Conservation (phyloP, 768 basidiomycete species). For the Hypholoma sublateritium region DNA sequence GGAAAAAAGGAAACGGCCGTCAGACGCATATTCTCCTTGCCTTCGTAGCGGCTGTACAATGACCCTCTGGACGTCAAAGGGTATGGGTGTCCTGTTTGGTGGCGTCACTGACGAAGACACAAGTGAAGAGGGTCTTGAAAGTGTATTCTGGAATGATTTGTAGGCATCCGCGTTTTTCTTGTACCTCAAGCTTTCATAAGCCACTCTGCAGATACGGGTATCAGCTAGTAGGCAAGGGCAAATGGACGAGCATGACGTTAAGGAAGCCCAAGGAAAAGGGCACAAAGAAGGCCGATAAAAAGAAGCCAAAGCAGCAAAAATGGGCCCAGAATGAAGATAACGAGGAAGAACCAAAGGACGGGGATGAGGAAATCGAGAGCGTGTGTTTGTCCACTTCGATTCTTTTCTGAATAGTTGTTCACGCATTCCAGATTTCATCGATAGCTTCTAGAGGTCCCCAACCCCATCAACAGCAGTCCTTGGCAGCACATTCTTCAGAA, state of each 20-base stretch:
- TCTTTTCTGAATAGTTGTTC: not conserved
- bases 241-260: slow-evolving; percentile 77
- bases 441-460: not conserved
- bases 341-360: slow-evolving; percentile 12
- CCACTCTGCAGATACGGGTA: slow-evolving; percentile 64
- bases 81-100: slow-evolving; percentile 80
- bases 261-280: slow-evolving; percentile 67
- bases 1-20: slow-evolving; percentile 77
- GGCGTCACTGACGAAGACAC: slow-evolving; percentile 87
- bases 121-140: slow-evolving; percentile 81
- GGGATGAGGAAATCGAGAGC: slow-evolving; percentile 5
- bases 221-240: slow-evolving; percentile 69
- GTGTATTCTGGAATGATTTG: slow-evolving; percentile 88
- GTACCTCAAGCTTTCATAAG: not conserved
- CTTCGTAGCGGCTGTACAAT: slow-evolving; percentile 84
- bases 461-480: no score
- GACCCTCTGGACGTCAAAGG: slow-evolving; percentile 71
- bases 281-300: slow-evolving; percentile 40
- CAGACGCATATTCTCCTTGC: slow-evolving; percentile 69
- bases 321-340: slow-evolving; percentile 19
- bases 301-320: slow-evolving; percentile 27
- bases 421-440: not conserved
- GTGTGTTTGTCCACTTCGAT: not conserved
- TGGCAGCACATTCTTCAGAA: no score
- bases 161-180: slow-evolving; percentile 32